These are phyloP conservation scores for Paraglomus brasilianum DNA, from an alignment of 192 early-diverging fungal genomes.

Conservation along the genomic window DNA sequence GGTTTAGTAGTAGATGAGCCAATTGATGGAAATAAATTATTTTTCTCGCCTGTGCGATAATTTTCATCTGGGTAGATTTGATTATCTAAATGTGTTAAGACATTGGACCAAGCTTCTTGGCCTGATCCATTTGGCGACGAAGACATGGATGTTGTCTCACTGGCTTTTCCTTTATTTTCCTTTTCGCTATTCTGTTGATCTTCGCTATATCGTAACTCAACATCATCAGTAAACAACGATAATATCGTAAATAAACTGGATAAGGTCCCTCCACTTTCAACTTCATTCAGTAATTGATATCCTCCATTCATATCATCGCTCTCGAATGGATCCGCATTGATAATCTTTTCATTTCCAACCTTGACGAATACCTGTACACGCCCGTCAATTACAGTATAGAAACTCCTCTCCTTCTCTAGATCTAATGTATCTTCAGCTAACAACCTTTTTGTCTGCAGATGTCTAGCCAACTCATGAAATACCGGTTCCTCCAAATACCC, in stretches of 20 bases:
- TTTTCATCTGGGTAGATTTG: no score
- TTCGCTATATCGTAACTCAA: slow-evolving; percentile 54
- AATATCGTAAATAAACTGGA: slow-evolving; percentile 93
- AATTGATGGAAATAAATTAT: no score
- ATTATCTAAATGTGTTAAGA: slow-evolving; percentile 39
- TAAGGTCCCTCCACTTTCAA: slow-evolving; percentile 86
- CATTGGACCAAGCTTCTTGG: slow-evolving; percentile 37
- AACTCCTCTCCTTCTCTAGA: slow-evolving; percentile 73
- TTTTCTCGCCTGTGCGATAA: no score
- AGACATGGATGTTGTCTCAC: not conserved
- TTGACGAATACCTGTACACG: slow-evolving; percentile 88
- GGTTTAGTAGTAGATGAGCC: no score
- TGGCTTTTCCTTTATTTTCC: slow-evolving; percentile 26
- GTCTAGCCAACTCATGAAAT: slow-evolving; percentile 91
- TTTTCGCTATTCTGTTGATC: slow-evolving; percentile 38
- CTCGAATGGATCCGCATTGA: slow-evolving; percentile 40
- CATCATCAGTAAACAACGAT: slow-evolving; percentile 81
- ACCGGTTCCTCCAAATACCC: slow-evolving; percentile 96
- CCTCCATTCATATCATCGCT: slow-evolving; percentile 43
- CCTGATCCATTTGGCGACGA: slow-evolving; percentile 22
- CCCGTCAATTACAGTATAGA: slow-evolving; percentile 96
- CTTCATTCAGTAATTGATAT: slow-evolving; percentile 80
- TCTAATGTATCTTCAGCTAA: slow-evolving; percentile 77
- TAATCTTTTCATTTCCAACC: slow-evolving; percentile 41
- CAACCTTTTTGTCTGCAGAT: slow-evolving; percentile 76